A percentile compares a stretch with the other conserved stretches of the same genome.
These are phyloP conservation scores for Picea glauca DNA, from an alignment of 75 land plant genomes.

Conservation along the genomic window DNA sequence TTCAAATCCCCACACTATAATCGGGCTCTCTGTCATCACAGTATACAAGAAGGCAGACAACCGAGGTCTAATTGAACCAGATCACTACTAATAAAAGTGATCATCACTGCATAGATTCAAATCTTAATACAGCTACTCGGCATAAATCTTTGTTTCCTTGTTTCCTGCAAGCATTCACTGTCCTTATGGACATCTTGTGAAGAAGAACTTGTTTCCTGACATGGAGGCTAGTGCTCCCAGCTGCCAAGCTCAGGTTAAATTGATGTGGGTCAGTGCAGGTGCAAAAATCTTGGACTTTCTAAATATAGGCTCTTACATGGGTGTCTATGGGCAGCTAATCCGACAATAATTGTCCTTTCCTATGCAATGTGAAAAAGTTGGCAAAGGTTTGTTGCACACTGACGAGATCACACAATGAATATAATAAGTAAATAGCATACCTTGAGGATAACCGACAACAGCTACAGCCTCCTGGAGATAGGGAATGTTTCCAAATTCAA, in stretches of 20 bases:
- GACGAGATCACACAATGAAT: neutral
- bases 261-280: neutral
- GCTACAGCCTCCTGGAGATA: conserved; percentile 92
- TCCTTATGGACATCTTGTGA: neutral
- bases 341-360: neutral
- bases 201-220: neutral
- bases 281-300: neutral
- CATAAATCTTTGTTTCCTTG: neutral
- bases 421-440: conserved; percentile 22
- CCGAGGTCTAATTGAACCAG: neutral
- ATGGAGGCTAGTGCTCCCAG: neutral
- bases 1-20: too few species aligned
- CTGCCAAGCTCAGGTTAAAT: neutral
- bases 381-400: neutral
- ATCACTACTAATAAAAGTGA: neutral
- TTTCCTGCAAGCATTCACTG: neutral
- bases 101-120: neutral
- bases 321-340: neutral
- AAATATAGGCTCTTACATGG: neutral
- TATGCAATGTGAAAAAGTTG: neutral
- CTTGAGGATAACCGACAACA: conserved; percentile 98
- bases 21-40: too few species aligned
- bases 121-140: neutral
- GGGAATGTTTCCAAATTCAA: conserved; percentile 88
- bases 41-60: neutral